These are phyloP conservation scores for Pestalotiopsis sp. DNA, from an alignment of 2,329 filamentous ascomycete species.

Conservation along the genomic window DNA sequence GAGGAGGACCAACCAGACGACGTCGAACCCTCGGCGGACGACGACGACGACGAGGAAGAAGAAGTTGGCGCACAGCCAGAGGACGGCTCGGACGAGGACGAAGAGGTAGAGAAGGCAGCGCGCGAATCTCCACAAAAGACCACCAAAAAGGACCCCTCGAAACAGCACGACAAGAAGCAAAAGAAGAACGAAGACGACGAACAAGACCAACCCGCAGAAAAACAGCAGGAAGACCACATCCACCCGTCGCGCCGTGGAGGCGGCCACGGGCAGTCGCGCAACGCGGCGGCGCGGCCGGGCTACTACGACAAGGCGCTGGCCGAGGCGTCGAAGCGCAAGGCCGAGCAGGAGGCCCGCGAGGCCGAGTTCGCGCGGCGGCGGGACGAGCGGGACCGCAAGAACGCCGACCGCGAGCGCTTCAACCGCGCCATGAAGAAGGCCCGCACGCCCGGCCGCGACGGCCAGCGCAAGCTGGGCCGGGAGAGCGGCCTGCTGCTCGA, in stretches of 20 bases:
- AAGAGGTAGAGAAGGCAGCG: neutral
- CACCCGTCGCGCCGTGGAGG: neutral
- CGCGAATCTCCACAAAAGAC: conserved; percentile 1
- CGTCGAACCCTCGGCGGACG: too few species aligned
- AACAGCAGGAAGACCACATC: neutral
- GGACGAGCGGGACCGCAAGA: conserved; percentile 66
- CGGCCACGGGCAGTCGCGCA: conserved; percentile 26
- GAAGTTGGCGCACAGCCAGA: conserved; percentile 10
- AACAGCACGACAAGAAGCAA: conserved; percentile 24
- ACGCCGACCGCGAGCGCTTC: conserved; percentile 67
- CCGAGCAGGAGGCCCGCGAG: conserved; percentile 44
- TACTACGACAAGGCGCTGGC: conserved; percentile 68
- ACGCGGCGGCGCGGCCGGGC: conserved; percentile 50
- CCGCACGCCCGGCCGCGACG: conserved; percentile 67
- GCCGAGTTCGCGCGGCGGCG: conserved; percentile 50
- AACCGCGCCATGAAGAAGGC: conserved; percentile 75
- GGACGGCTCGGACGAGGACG: conserved; percentile 20
- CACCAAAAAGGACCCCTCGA: conserved; percentile 12
- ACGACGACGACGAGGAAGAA: conserved; percentile 31
- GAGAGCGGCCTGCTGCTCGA: conserved; percentile 80
- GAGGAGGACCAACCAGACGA: conserved; percentile 36
- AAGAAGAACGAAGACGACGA: neutral
- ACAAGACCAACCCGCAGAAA: neutral
- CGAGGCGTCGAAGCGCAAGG: conserved; percentile 46
- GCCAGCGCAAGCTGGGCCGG: conserved; percentile 78